A percentile compares a stretch with the other conserved stretches of the same genome.
Evolutionary conservation across 164 flowering plant genomes (phyloP).

Genomic region (Piper betle): DNA sequence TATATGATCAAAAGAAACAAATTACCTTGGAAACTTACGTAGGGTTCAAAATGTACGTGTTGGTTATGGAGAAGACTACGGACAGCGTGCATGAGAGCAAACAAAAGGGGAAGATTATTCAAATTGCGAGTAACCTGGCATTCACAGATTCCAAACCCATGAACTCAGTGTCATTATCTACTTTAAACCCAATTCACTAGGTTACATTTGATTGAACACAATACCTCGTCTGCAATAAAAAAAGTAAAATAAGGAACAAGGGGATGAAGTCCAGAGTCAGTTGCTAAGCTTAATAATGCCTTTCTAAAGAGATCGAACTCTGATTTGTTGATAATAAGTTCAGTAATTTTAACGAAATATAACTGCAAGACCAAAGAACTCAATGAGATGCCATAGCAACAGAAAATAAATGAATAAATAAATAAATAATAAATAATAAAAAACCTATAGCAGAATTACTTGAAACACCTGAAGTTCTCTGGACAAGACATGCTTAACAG

Average conservation of each 20-base stretch:
- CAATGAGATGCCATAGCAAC: background rate
- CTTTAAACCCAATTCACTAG: background rate
- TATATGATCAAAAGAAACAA: background rate
- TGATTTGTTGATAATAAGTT: conserved; percentile 53
- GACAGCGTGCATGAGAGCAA: conserved; percentile 85
- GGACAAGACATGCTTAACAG: conserved; percentile 80
- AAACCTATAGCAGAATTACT: background rate
- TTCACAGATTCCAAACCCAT: background rate
- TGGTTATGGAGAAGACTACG: conserved; percentile 86
- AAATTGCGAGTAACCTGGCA: conserved; percentile 70
- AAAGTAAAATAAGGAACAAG: conserved; percentile 85
- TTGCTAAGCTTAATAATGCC: conserved; percentile 70
- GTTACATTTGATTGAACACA: background rate
- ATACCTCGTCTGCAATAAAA: conserved; percentile 90
- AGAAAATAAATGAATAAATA: background rate
- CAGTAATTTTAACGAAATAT: conserved; percentile 82
- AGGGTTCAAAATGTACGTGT: conserved; percentile 89
- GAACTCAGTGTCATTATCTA: background rate
- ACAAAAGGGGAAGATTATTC: conserved; percentile 41
- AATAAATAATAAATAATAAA: background rate
- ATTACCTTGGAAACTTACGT: conserved; percentile 49
- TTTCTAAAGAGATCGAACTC: conserved; percentile 63
- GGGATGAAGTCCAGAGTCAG: conserved; percentile 96
- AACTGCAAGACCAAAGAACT: conserved; percentile 42
- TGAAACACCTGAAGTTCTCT: conserved; percentile 77